These are phyloP conservation scores for Russula ochroleuca DNA, from an alignment of 768 basidiomycete genomes.

Conservation along the genomic window DNA sequence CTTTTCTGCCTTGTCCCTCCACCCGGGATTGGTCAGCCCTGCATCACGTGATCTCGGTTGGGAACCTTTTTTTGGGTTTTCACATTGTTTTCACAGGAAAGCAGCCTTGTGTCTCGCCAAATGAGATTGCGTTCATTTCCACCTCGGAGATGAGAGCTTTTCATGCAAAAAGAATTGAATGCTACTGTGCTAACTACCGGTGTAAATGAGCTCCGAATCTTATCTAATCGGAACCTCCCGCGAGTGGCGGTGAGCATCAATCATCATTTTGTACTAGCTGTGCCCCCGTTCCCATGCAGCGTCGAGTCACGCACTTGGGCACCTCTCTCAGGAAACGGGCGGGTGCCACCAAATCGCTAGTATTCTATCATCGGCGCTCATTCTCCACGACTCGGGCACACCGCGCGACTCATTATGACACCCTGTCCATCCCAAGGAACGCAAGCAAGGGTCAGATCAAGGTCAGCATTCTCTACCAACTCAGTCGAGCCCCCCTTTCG, in stretches of 20 bases:
- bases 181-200: neutral
- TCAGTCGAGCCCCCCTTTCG: neutral
- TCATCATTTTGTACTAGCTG: neutral
- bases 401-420: constrained; percentile 35
- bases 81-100: neutral
- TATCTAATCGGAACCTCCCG: constrained; percentile 8
- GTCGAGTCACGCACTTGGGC: constrained; percentile 2
- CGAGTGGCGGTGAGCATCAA: neutral
- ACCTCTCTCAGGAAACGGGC: neutral
- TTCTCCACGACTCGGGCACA: constrained; percentile 5
- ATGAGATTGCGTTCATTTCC: neutral
- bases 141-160: neutral
- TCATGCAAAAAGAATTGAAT: neutral
- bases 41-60: constrained; percentile 1
- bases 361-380: constrained; percentile 3
- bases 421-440: constrained; percentile 35
- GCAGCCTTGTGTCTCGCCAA: neutral
- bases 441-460: constrained; percentile 39
- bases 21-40: constrained; percentile 17
- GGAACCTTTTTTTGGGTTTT: too few relatives aligned
- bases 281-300: neutral
- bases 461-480: constrained; percentile 24
- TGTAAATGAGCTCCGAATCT: neutral
- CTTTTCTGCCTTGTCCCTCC: constrained; percentile 11
- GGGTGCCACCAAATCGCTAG: neutral